A percentile compares a stretch with the other conserved stretches of the same genome.
phyloP scores from a whole-genome alignment of 164 flowering plant genomes.

The Kalanchoe fedtschenkoi region DNA sequence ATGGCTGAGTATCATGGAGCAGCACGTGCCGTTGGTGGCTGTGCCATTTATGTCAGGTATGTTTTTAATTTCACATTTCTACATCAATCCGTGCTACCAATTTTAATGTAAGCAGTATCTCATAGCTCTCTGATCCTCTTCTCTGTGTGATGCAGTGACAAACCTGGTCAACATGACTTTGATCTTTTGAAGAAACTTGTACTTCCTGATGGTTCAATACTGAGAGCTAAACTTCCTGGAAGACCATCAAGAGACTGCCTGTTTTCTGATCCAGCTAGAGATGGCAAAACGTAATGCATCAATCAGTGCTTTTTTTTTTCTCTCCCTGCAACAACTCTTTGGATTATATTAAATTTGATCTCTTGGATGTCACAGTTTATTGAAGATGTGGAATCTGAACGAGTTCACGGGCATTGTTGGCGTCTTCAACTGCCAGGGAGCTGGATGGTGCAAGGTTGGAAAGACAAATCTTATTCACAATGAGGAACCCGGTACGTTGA shows the following conservation, averaged over 20 bases:
- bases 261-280: constrained; percentile 89
- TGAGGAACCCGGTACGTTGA: constrained; percentile 65
- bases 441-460: constrained; percentile 79
- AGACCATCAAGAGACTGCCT: constrained; percentile 85
- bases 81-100: not conserved
- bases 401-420: constrained; percentile 84
- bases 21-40: constrained; percentile 94
- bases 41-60: constrained; percentile 92
- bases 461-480: constrained; percentile 90
- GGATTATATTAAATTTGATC: not conserved
- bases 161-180: constrained; percentile 79
- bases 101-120: not conserved
- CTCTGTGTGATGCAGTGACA: constrained; percentile 42
- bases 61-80: not conserved
- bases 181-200: constrained; percentile 78
- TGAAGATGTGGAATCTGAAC: constrained; percentile 88
- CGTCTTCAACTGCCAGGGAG: constrained; percentile 97
- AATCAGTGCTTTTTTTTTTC: not conserved
- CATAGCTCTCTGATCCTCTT: not conserved
- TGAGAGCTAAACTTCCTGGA: constrained; percentile 89
- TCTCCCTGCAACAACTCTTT: not conserved
- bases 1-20: constrained; percentile 96
- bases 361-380: constrained; percentile 45
- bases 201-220: constrained; percentile 95
- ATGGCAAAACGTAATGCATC: constrained; percentile 58